Base-by-base conservation (phyloP, 306 rosid species). In the Canavalia gladiata region DNA sequence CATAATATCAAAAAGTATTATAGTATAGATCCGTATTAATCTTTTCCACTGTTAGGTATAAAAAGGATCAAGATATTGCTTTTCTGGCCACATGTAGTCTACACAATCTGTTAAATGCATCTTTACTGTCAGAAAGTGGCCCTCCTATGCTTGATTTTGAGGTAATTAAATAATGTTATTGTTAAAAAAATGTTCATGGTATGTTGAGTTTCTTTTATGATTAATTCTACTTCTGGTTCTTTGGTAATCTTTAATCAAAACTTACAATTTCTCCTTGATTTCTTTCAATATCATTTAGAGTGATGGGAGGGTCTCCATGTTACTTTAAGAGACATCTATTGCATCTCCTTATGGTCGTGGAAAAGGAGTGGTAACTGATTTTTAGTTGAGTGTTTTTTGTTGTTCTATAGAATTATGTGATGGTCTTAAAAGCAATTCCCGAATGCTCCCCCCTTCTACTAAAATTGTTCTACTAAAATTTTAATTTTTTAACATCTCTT, bases 121-220 rank as follows among this genome's bases (percentile, higher is more conserved):
- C 97, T 80, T 81, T 95, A 83, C 86, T 87, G 30, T 89, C 98
- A 11, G 97, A 95, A 81, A 92, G 90, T 82, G 98, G 98, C 60
- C 97, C 98, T 85, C 98, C 97, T 56, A 83, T 95, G 88, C 93
- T 95, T 88, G 98, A 95, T 87, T 95, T 95, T 90, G 98, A 91
- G 97, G 98, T 95, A 88, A 80, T 81, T 75, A 75, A 68, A 34
- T 47, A 43, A 75, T 41, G 34, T 78, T 62, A 78, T 79, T 49
- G 72, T 18, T 18, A 18, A 18, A 70, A 81, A 43, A 69, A 7
- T 35, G 43, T 31, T 82, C 3, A 18, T 43, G 5, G 33, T 28
- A 68, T 51, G 55, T 50, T 81, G 42, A 76, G 56, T 81, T 41
- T 75, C 43, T 72, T 68, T 72, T 18, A 18, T 18, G 25, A 18